Evolutionary conservation across 2,329 filamentous ascomycete species (phyloP).

Genomic region (Trichoderma sp.): DNA sequence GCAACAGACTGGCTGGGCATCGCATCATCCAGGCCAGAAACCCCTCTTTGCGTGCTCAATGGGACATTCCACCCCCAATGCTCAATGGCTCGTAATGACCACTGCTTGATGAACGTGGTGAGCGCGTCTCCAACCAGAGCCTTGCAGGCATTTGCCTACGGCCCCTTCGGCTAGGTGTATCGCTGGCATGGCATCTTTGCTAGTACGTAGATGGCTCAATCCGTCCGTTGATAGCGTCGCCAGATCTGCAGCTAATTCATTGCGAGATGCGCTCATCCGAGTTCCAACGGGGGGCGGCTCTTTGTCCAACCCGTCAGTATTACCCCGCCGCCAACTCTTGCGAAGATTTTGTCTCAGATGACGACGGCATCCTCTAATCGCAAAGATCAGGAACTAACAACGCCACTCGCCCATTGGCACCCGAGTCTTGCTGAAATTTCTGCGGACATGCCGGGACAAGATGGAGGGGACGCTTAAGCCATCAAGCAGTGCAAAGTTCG

Average conservation of each 20-base stretch:
- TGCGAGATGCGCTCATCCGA: background rate
- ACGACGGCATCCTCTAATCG: conserved; percentile 4
- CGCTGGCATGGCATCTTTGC: background rate
- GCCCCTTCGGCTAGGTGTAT: background rate
- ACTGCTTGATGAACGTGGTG: conserved; percentile 2
- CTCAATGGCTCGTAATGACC: background rate
- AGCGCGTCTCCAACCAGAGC: background rate
- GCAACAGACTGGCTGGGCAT: background rate
- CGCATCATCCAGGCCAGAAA: background rate
- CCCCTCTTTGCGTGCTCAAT: conserved; percentile 11
- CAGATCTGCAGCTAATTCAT: conserved; percentile 9
- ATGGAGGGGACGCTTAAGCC: background rate
- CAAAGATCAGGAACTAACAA: background rate
- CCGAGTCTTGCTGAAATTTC: background rate
- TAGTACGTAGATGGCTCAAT: conserved; percentile 1
- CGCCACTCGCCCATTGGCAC: conserved; percentile 4
- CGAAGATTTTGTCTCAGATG: conserved; percentile 16
- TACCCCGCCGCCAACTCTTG: conserved; percentile 16
- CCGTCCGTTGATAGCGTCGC: conserved; percentile 10
- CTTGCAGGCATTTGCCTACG: background rate
- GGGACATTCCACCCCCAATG: background rate
- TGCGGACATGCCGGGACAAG: conserved; percentile 2
- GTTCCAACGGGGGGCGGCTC: background rate
- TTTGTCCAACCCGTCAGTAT: background rate
- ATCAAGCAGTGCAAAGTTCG: background rate